These are phyloP conservation scores for Flaveria trinervia DNA, from an alignment of 129 eudicot species.

Conservation along the genomic window DNA sequence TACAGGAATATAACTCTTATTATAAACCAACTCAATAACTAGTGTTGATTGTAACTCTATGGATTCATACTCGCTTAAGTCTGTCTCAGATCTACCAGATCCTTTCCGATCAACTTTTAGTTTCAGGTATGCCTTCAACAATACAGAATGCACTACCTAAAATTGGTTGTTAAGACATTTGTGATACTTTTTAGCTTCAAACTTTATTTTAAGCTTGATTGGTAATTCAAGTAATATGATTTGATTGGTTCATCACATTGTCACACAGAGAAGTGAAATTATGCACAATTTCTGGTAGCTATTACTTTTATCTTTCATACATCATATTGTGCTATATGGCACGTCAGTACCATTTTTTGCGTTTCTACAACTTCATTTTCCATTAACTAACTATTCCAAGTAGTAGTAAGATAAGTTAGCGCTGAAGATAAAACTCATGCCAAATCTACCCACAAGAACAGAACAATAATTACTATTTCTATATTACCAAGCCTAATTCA, in stretches of 20 bases:
- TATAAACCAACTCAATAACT: not conserved
- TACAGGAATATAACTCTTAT: slow-evolving; percentile 12
- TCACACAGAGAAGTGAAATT: slow-evolving; percentile 14
- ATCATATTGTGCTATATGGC: slow-evolving; percentile 11
- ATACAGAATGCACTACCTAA: not conserved
- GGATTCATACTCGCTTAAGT: slow-evolving; percentile 72
- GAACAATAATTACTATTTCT: not conserved
- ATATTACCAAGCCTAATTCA: slow-evolving; percentile 2
- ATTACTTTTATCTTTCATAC: slow-evolving; percentile 4
- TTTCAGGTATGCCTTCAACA: slow-evolving; percentile 64
- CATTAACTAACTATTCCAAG: slow-evolving; percentile 16
- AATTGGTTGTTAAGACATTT: slow-evolving; percentile 17
- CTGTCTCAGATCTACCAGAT: slow-evolving; percentile 82
- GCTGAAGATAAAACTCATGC: slow-evolving; percentile 14
- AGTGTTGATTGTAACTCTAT: slow-evolving; percentile 30
- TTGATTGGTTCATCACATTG: not conserved
- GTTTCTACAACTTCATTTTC: not conserved
- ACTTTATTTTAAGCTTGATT: slow-evolving; percentile 3
- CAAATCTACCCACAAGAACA: slow-evolving; percentile 12
- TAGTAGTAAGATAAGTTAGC: slow-evolving; percentile 15
- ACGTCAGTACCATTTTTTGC: not conserved
- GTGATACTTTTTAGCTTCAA: slow-evolving; percentile 6
- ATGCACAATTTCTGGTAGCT: slow-evolving; percentile 19
- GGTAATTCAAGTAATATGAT: not conserved
- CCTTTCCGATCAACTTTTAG: slow-evolving; percentile 76